These are phyloP conservation scores for Russula abietina DNA, from an alignment of 768 basidiomycete species.

Conservation along the genomic window DNA sequence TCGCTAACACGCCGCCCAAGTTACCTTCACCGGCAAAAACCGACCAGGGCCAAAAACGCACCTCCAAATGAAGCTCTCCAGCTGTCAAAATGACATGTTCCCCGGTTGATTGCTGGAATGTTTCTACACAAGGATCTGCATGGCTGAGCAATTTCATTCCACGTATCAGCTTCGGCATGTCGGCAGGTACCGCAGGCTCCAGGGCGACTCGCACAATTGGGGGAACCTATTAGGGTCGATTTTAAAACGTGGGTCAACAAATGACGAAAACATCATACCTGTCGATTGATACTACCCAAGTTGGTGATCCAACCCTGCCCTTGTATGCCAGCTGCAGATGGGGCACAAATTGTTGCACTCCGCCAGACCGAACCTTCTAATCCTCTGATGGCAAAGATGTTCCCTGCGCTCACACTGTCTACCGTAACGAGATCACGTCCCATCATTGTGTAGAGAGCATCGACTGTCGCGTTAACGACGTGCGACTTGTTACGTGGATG, in stretches of 20 bases:
- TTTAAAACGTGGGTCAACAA: background rate
- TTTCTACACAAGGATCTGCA: conserved; percentile 95
- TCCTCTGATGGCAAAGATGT: conserved; percentile 89
- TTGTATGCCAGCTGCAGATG: conserved; percentile 41
- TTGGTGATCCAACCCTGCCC: conserved; percentile 62
- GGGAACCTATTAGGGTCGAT: conserved; percentile 48
- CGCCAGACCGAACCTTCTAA: conserved; percentile 87
- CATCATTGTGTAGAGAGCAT: conserved; percentile 94
- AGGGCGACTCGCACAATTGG: conserved; percentile 95
- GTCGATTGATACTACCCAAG: conserved; percentile 62
- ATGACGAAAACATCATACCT: conserved; percentile 38
- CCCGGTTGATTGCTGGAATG: conserved; percentile 93
- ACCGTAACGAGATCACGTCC: conserved; percentile 88
- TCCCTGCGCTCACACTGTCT: conserved; percentile 78
- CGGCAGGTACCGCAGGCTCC: conserved; percentile 74
- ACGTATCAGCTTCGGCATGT: conserved; percentile 82
- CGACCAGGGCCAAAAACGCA: conserved; percentile 30
- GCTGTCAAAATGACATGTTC: conserved; percentile 96
- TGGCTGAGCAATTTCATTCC: conserved; percentile 88
- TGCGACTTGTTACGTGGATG: conserved; percentile 67
- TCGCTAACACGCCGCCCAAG: conserved; percentile 49
- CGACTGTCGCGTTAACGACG: conserved; percentile 54
- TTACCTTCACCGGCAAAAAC: background rate
- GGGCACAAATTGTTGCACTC: conserved; percentile 82
- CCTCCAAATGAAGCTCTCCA: conserved; percentile 94